These are phyloP conservation scores for Ophioceras dolichostomum DNA, from an alignment of 2,329 filamentous ascomycete species.

Conservation along the genomic window DNA sequence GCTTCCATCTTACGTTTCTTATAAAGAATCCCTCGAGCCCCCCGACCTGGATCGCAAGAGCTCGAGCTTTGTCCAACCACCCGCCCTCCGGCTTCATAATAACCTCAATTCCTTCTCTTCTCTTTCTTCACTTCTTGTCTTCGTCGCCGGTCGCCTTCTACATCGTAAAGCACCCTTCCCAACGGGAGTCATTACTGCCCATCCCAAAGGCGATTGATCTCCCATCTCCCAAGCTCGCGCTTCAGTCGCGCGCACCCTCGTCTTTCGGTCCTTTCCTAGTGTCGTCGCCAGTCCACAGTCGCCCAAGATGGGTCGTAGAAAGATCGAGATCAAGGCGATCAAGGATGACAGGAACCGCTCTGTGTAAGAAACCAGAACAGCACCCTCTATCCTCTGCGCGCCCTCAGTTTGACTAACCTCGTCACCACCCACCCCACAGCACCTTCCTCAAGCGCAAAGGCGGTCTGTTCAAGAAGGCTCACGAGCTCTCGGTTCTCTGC, in stretches of 20 bases:
- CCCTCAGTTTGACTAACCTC: not conserved
- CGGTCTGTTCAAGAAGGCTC: conserved; percentile 97
- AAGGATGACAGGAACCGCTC: conserved; percentile 97
- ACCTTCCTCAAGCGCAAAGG: conserved; percentile 98
- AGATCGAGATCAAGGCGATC: conserved; percentile 99
- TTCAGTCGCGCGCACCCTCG: no score
- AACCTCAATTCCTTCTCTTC: no score
- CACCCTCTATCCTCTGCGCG: conserved; percentile 3
- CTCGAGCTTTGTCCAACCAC: no score
- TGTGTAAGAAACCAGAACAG: conserved; percentile 72
- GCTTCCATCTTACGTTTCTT: no score
- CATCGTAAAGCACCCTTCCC: no score
- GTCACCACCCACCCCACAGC: conserved; percentile 32
- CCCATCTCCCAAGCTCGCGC: not conserved
- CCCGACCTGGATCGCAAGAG: no score
- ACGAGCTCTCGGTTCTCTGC: conserved; percentile 94
- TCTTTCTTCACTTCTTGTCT: no score
- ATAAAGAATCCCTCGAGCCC: no score
- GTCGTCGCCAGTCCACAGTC: not conserved
- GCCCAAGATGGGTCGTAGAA: conserved; percentile 78
- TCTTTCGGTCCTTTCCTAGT: not conserved
- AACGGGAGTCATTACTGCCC: no score
- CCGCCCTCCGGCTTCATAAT: no score
- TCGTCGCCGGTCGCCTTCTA: no score
- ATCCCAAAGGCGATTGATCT: not conserved